phyloP scores from a whole-genome alignment of 2,329 filamentous ascomycete genomes.

The Aspergillus awamori region DNA sequence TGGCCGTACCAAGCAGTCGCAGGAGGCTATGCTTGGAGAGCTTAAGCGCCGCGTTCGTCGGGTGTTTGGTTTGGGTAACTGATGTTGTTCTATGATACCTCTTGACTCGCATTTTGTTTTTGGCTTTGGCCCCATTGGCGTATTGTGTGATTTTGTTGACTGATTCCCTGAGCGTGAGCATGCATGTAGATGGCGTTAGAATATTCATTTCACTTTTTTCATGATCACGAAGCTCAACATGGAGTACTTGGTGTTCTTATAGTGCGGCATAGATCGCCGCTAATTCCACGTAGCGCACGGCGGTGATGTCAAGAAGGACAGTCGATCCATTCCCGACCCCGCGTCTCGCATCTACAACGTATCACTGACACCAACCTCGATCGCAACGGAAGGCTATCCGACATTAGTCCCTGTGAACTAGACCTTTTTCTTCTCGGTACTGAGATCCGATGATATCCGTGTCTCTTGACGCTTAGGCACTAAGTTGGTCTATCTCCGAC shows the following conservation, averaged over 20 bases:
- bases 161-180: conserved; percentile 25
- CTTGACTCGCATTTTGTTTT: conserved; percentile 8
- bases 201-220: conserved; percentile 3
- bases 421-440: neutral
- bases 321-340: neutral
- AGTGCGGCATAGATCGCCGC: neutral
- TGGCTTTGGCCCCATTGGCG: conserved; percentile 4
- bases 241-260: neutral
- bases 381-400: neutral
- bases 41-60: conserved; percentile 36
- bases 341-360: neutral
- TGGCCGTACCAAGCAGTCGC: conserved; percentile 52
- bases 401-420: neutral
- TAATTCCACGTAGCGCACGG: neutral
- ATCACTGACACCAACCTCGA: neutral
- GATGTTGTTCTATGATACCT: conserved; percentile 9
- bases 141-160: conserved; percentile 11
- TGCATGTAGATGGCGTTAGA: conserved; percentile 35
- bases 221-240: conserved; percentile 23
- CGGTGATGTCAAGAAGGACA: neutral
- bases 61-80: conserved; percentile 27
- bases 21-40: conserved; percentile 41
- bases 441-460: conserved; percentile 7
- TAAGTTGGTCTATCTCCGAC: conserved; percentile 8
- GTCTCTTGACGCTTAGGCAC: neutral